Conservation (phyloP, 225 moss, liverwort and hornwort genomes). For the Lunularia cruciata region DNA sequence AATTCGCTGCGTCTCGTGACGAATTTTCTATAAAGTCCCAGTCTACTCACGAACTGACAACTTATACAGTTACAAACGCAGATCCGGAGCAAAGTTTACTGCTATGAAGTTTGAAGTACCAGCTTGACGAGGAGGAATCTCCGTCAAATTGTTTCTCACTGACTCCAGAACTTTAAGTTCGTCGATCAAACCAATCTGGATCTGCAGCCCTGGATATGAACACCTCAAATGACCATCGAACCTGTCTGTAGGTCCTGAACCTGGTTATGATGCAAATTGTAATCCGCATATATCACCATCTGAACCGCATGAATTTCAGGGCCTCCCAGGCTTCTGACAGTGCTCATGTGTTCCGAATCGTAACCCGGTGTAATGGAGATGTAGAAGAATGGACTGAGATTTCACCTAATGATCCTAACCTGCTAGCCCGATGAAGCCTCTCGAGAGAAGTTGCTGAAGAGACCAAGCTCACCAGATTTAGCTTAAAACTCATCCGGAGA, state of each 20-base stretch:
- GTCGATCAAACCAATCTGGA: constrained; percentile 4
- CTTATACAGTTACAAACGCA: background rate
- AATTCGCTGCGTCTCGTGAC: background rate
- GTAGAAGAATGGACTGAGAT: background rate
- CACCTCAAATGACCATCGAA: background rate
- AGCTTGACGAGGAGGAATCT: background rate
- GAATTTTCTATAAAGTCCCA: background rate
- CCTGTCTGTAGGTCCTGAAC: background rate
- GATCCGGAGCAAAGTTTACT: background rate
- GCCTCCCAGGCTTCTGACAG: background rate
- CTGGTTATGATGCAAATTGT: background rate
- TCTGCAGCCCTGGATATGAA: background rate
- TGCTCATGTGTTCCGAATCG: background rate
- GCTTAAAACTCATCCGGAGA: background rate
- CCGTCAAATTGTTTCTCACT: background rate
- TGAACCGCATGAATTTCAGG: background rate
- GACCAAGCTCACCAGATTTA: background rate
- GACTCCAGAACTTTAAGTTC: background rate
- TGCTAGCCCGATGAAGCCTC: background rate
- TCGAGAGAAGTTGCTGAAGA: background rate
- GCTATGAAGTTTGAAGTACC: background rate
- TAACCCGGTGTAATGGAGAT: background rate
- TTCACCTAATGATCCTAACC: background rate
- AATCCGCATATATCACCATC: background rate
- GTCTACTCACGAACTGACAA: background rate